Evolutionary conservation across 2,329 filamentous ascomycete genomes (phyloP), one percentile per base, ranked within the genome.

Genomic region (Colletotrichum siamense): DNA sequence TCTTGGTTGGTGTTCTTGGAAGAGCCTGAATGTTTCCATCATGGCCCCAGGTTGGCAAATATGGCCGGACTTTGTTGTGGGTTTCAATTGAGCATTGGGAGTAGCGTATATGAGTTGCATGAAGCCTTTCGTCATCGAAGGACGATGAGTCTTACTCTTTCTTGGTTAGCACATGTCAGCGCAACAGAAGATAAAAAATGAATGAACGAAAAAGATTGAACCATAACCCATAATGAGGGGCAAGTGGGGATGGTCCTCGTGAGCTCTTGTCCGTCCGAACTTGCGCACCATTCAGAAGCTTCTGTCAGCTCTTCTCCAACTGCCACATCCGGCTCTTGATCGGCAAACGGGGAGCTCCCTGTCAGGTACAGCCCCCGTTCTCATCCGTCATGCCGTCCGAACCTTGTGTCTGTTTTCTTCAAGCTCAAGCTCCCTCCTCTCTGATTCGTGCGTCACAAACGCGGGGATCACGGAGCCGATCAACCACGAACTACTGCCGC

Each of bases 391-490:
- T 52, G n/a, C n/a, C 44, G n/a, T 30, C 24, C 34, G 34, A 64
- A 24, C 62, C 36, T 39, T 24, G 18, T 24, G 16, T 13, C 3
- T 34, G 28, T 63, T 24, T 30, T 34, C 18, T 10, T 24, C 3
- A 22, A 32, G 12, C 18, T 39, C 15, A 26, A 64, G 62, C 62
- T 64, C n/a, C 5, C 2, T 8, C 9, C 36, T 44, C 62, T 64
- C 62, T 64, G 59, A 36, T 64, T 64, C 36, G 62, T 22, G 62
- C 62, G 62, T 64, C 62, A 32, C 30, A 1, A 18, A 22, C 36
- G 32, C 74, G 74, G 74, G 74, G 74, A 74, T 76, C 74, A 18
- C 74, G 74, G 74, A 76, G 74, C 74, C 74, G 74, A 26, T 52
- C n/a, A 52, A 52, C 44, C 8, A 22, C 44, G 16, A 22, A 52